Evolutionary conservation across 1,139 yeast species (phyloP).

Genomic region (Kurtzmaniella quercitrusa): DNA sequence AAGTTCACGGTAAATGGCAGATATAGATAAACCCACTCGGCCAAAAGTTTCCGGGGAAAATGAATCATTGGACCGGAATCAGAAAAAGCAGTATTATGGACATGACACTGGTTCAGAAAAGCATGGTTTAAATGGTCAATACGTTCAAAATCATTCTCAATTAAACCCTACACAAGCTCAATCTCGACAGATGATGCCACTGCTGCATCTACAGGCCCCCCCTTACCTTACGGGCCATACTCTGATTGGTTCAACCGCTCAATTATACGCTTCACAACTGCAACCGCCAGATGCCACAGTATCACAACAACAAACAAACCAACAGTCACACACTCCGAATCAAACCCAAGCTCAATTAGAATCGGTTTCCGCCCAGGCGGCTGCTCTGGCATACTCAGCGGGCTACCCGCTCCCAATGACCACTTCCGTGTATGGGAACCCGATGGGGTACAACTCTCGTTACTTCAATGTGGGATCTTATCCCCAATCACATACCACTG

Average conservation of each 20-base stretch:
- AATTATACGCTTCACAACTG: not conserved
- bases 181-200: slow-evolving; percentile 1
- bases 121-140: not conserved
- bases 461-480: slow-evolving; percentile 4
- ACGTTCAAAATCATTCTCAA: not conserved
- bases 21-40: not conserved
- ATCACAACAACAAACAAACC: slow-evolving; percentile 3
- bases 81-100: not conserved
- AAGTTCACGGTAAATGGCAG: not conserved
- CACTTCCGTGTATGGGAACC: not conserved
- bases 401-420: not conserved
- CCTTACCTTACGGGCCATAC: not conserved
- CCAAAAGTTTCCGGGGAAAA: not conserved
- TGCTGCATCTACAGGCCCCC: slow-evolving; percentile 2
- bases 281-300: not conserved
- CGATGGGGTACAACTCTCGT: slow-evolving; percentile 5
- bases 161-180: slow-evolving; percentile 3
- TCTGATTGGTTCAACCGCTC: not conserved
- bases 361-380: slow-evolving; percentile 1
- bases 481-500: not conserved
- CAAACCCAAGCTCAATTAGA: not conserved
- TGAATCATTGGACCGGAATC: not conserved
- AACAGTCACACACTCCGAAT: slow-evolving; percentile 1
- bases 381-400: not conserved
- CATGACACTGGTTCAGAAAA: slow-evolving; percentile 5